A percentile compares a stretch with the other conserved stretches of the same genome.
These are phyloP conservation scores for Bolboschoenoplectus hybrid DNA, from an alignment of 202 grass and related monocot genomes.

Conservation along the genomic window DNA sequence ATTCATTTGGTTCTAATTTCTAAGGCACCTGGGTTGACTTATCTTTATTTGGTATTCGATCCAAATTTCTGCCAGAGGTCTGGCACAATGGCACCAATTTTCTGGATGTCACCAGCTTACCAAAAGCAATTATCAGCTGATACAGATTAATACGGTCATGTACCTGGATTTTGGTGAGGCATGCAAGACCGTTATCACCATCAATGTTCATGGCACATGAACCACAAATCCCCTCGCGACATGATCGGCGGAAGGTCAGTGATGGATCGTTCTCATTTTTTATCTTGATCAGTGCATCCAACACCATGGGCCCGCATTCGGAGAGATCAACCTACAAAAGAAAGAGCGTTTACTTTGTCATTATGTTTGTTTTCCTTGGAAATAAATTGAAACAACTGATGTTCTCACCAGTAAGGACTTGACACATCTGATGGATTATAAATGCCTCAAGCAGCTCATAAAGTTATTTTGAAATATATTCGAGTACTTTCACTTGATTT, in stretches of 20 bases:
- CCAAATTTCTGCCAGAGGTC: background rate
- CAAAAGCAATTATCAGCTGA: background rate
- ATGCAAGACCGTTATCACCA: slow-evolving; percentile 90
- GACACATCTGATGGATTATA: background rate
- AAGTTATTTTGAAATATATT: background rate
- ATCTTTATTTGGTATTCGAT: background rate
- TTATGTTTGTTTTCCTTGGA: background rate
- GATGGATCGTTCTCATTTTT: slow-evolving; percentile 97
- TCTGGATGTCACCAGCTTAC: background rate
- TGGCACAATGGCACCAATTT: background rate
- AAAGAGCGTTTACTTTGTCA: background rate
- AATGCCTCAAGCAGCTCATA: background rate
- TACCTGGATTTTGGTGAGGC: slow-evolving; percentile 85
- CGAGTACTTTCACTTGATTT: background rate
- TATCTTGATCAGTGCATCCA: slow-evolving; percentile 94
- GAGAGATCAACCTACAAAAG: slow-evolving; percentile 50
- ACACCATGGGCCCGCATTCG: slow-evolving; percentile 84
- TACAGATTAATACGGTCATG: background rate
- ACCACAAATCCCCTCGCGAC: slow-evolving; percentile 92
- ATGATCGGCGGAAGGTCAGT: slow-evolving; percentile 89
- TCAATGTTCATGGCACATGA: slow-evolving; percentile 97
- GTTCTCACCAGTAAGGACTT: background rate
- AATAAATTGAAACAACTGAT: slow-evolving; percentile 7
- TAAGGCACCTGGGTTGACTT: background rate
- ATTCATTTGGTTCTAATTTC: background rate